Conservation (phyloP, 148 eudicot genomes). For the Oxyria digyna region DNA sequence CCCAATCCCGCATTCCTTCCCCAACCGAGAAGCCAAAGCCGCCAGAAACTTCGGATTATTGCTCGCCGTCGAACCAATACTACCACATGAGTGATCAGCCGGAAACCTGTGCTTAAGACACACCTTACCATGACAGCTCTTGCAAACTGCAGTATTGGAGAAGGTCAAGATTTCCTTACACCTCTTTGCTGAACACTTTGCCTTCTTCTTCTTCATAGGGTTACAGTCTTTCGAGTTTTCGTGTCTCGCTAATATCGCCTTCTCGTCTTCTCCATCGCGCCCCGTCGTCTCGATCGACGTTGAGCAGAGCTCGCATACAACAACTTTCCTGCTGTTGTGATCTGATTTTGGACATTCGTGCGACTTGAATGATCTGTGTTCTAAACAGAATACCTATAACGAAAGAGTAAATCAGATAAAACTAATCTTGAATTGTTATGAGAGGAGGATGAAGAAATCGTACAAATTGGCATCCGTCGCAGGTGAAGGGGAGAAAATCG, state of each 20-base stretch:
- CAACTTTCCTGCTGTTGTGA: conserved; percentile 48
- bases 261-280: conserved; percentile 33
- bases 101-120: conserved; percentile 80
- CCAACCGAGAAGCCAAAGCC: conserved; percentile 43
- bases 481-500: conserved; percentile 84
- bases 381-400: conserved; percentile 58
- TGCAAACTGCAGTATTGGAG: conserved; percentile 59
- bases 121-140: conserved; percentile 37
- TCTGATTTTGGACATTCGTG: conserved; percentile 69
- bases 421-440: background rate
- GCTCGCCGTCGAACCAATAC: background rate
- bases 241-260: conserved; percentile 36
- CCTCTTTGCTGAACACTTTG: conserved; percentile 45
- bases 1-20: conserved; percentile 36
- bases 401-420: background rate
- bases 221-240: conserved; percentile 62
- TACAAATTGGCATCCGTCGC: conserved; percentile 68
- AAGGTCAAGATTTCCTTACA: conserved; percentile 61
- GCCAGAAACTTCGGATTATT: conserved; percentile 39
- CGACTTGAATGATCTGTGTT: conserved; percentile 61
- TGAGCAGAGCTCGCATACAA: conserved; percentile 61
- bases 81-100: conserved; percentile 44
- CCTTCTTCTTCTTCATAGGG: conserved; percentile 68
- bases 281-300: conserved; percentile 63
- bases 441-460: background rate